phyloP scores from a whole-genome alignment of 768 basidiomycete species.

The Ramaria sp. region DNA sequence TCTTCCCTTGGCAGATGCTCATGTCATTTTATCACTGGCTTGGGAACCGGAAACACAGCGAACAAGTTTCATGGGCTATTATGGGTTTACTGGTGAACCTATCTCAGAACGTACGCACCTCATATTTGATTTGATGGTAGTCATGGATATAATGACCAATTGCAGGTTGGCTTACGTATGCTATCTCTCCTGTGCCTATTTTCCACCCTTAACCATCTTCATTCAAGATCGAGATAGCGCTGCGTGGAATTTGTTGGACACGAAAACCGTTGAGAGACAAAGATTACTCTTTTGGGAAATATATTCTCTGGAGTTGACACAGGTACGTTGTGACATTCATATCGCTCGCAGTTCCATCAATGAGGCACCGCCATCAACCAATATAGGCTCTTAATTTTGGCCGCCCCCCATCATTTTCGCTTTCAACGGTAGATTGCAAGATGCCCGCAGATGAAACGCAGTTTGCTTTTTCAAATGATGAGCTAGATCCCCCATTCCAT shows the following conservation, averaged over 20 bases:
- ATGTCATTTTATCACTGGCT: conserved; percentile 10
- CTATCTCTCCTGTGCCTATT: conserved; percentile 24
- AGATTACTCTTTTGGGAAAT: conserved; percentile 71
- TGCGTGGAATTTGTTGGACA: conserved; percentile 45
- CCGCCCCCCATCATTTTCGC: neutral
- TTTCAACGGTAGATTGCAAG: conserved; percentile 15
- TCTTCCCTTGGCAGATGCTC: conserved; percentile 2
- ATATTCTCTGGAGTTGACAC: conserved; percentile 61
- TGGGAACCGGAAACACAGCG: conserved; percentile 37
- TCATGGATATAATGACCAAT: neutral
- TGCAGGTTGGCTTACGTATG: conserved; percentile 59
- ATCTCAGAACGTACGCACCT: conserved; percentile 44
- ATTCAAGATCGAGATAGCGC: conserved; percentile 52
- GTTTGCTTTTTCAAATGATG: conserved; percentile 9
- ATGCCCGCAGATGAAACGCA: conserved; percentile 13
- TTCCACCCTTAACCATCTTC: conserved; percentile 11
- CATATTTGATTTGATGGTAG: conserved; percentile 10
- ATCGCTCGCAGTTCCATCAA: neutral
- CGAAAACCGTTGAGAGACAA: conserved; percentile 52
- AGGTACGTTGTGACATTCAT: conserved; percentile 28
- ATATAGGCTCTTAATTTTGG: neutral
- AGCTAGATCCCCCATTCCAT: conserved; percentile 5
- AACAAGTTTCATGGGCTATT: conserved; percentile 58
- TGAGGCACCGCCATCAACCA: neutral
- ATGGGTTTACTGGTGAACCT: conserved; percentile 56